Conservation (phyloP, 352 stramenopile genomes). For the Pythium folliculosum region DNA sequence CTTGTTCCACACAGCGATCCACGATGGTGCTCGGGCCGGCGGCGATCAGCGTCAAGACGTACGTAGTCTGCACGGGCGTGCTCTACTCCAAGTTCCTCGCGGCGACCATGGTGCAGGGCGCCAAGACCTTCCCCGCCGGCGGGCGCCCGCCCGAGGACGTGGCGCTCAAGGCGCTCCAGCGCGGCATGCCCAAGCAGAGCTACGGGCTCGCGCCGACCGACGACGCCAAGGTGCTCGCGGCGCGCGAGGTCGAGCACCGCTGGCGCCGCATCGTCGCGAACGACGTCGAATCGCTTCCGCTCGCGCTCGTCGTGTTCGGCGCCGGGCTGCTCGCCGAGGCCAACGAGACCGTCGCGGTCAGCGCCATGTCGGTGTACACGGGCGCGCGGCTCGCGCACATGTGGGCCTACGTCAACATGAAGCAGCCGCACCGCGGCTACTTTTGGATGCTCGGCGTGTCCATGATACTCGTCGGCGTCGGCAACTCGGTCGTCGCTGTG, state of each 20-base stretch:
- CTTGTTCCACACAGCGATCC: background rate
- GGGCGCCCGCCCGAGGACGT: conserved; percentile 57
- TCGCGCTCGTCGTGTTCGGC: conserved; percentile 35
- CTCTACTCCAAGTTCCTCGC: conserved; percentile 69
- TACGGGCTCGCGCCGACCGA: conserved; percentile 35
- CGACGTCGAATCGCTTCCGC: conserved; percentile 42
- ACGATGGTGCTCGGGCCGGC: conserved; percentile 27
- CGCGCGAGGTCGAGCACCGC: conserved; percentile 35
- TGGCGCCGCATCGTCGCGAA: conserved; percentile 43
- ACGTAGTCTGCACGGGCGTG: conserved; percentile 29
- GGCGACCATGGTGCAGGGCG: conserved; percentile 48
- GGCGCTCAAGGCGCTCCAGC: conserved; percentile 33
- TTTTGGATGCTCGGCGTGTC: conserved; percentile 26
- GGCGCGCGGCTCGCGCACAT: conserved; percentile 36
- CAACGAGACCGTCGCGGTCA: conserved; percentile 28
- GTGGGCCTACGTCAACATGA: conserved; percentile 38
- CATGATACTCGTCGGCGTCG: conserved; percentile 28
- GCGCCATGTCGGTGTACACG: conserved; percentile 36
- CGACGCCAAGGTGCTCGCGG: conserved; percentile 38
- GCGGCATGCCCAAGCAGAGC: conserved; percentile 37
- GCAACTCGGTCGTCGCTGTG: conserved; percentile 25
- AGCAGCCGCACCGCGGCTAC: conserved; percentile 27
- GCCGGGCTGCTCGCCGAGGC: conserved; percentile 22
- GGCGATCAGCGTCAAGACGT: conserved; percentile 31
- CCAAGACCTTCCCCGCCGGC: conserved; percentile 52